Conservation (phyloP, 2,329 filamentous ascomycete genomes). For the Paraconiothyrium sp. region DNA sequence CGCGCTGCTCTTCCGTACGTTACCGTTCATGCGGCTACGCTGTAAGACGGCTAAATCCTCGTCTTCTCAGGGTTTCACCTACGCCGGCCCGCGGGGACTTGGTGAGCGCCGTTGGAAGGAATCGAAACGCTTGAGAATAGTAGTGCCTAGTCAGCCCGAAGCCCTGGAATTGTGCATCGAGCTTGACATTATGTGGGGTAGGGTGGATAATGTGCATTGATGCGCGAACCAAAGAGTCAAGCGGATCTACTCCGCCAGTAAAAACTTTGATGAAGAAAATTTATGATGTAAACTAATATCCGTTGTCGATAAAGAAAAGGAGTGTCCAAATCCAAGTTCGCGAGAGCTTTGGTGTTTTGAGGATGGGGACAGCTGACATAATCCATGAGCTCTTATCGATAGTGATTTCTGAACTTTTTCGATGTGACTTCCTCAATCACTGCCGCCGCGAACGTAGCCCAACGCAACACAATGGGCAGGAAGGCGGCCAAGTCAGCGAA, state of each 20-base stretch:
- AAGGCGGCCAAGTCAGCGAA: conserved; percentile 7
- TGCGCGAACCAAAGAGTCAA: neutral
- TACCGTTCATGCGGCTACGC: neutral
- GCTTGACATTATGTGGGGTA: conserved; percentile 4
- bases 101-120: neutral
- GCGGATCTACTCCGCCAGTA: neutral
- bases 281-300: neutral
- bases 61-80: conserved; percentile 4
- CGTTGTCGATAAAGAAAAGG: neutral
- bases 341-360: conserved; percentile 5
- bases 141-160: conserved; percentile 2
- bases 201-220: neutral
- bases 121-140: conserved; percentile 12
- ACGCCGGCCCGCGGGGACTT: neutral
- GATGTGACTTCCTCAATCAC: neutral
- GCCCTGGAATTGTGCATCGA: conserved; percentile 3
- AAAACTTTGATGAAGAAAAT: conserved; percentile 3
- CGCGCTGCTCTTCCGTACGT: neutral
- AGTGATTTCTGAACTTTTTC: conserved; percentile 5
- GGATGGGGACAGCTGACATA: neutral
- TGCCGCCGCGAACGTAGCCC: neutral
- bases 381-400: conserved; percentile 9
- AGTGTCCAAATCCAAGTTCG: neutral
- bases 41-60: conserved; percentile 3
- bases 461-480: conserved; percentile 4